Percentiles rank a stretch among this genome's conserved stretches.
These are phyloP conservation scores for Rhodosporidiobolus sp. DNA, from an alignment of 768 basidiomycete species.

Conservation along the genomic window DNA sequence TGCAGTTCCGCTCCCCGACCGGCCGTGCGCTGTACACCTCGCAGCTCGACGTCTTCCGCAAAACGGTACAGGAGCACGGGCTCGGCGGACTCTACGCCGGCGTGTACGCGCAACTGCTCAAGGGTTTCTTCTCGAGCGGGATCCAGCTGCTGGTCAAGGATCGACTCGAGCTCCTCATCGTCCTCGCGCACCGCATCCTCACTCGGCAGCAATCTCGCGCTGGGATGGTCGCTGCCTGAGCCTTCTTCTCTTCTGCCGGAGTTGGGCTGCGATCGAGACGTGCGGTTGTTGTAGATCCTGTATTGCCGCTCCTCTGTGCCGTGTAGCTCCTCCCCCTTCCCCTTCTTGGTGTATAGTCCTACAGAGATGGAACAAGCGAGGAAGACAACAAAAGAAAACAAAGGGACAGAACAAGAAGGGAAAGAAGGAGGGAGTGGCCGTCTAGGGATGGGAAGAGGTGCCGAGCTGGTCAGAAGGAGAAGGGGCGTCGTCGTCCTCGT, in stretches of 20 bases:
- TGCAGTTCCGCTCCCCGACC: constrained; percentile 42
- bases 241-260: too few relatives aligned
- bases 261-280: too few relatives aligned
- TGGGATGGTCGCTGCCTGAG: neutral
- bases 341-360: too few relatives aligned
- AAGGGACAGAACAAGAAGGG: neutral
- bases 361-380: neutral
- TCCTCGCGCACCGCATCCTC: constrained; percentile 10
- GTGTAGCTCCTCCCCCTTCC: neutral
- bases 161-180: constrained; percentile 46
- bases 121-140: constrained; percentile 60
- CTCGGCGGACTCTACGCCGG: constrained; percentile 50
- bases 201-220: neutral
- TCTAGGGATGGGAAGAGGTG: neutral
- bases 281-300: too few relatives aligned
- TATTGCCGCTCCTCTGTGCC: constrained; percentile 46
- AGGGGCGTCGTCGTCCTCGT: neutral
- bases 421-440: neutral
- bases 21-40: constrained; percentile 39
- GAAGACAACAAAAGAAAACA: neutral
- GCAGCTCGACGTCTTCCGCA: constrained; percentile 38
- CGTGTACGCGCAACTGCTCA: constrained; percentile 44
- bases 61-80: constrained; percentile 42
- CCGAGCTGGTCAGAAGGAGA: neutral
- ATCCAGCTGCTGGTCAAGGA: constrained; percentile 62